phyloP scores from a whole-genome alignment of 805 yeast genomes.

The Cyberlindnera maritima region DNA sequence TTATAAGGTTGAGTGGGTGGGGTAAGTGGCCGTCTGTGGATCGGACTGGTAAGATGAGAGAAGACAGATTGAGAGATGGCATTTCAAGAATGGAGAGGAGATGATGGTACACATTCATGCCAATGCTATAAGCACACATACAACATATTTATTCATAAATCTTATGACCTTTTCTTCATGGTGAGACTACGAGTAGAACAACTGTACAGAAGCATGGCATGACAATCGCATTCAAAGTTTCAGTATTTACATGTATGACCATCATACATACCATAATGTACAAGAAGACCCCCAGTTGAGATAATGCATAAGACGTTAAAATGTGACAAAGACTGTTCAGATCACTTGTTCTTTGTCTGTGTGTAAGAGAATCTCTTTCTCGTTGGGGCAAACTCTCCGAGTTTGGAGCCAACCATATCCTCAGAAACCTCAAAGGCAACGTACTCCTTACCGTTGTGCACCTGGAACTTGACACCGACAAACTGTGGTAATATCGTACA shows the following conservation, averaged over 20 bases:
- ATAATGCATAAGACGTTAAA: background rate
- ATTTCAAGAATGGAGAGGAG: slow-evolving; percentile 24
- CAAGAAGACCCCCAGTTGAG: background rate
- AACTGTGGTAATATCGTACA: slow-evolving; percentile 95
- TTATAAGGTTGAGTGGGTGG: slow-evolving; percentile 84
- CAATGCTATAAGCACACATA: background rate
- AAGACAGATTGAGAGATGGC: slow-evolving; percentile 56
- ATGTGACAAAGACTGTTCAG: background rate
- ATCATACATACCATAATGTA: background rate
- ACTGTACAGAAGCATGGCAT: background rate
- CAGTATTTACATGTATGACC: background rate
- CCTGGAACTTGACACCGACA: slow-evolving; percentile 91
- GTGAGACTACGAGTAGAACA: background rate
- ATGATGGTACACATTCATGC: background rate
- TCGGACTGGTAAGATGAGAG: slow-evolving; percentile 79
- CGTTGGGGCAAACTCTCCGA: slow-evolving; percentile 95
- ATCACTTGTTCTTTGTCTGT: slow-evolving; percentile 59
- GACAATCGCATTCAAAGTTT: background rate
- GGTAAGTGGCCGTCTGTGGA: slow-evolving; percentile 87
- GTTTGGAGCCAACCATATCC: slow-evolving; percentile 94
- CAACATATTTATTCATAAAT: background rate
- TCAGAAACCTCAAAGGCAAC: slow-evolving; percentile 84
- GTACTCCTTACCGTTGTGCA: slow-evolving; percentile 94
- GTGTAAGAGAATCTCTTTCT: slow-evolving; percentile 85
- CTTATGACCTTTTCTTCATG: background rate